These are phyloP conservation scores for Brettanomyces naardenensis DNA, from an alignment of 805 yeast genomes.

Conservation along the genomic window DNA sequence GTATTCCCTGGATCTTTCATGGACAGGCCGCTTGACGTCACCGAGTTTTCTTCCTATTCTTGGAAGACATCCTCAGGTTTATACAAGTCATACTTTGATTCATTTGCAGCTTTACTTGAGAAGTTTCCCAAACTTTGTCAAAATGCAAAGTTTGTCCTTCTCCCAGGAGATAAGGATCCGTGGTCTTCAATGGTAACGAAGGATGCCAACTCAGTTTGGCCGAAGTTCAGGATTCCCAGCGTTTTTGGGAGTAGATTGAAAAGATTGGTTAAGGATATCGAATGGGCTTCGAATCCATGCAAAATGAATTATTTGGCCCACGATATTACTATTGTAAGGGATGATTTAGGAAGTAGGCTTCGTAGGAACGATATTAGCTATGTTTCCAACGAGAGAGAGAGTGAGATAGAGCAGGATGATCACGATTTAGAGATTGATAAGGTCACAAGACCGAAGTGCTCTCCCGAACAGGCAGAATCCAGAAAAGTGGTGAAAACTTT, in stretches of 20 bases:
- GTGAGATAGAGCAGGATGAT: constrained; percentile 3
- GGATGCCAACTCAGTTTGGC: constrained; percentile 59
- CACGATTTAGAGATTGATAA: constrained; percentile 21
- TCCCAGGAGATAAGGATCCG: constrained; percentile 92
- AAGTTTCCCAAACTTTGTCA: constrained; percentile 46
- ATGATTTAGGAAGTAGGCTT: constrained; percentile 62
- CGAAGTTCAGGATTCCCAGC: constrained; percentile 64
- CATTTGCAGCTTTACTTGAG: constrained; percentile 57
- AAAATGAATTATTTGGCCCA: constrained; percentile 74
- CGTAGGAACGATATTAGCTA: constrained; percentile 61
- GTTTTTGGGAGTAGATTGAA: constrained; percentile 63
- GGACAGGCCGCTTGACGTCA: constrained; percentile 54
- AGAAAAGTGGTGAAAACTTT: constrained; percentile 71
- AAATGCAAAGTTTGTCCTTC: constrained; percentile 52
- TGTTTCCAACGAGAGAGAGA: constrained; percentile 21
- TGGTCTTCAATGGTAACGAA: constrained; percentile 72
- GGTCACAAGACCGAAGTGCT: constrained; percentile 18
- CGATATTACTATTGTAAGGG: constrained; percentile 70
- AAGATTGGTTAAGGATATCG: constrained; percentile 41
- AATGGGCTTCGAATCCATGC: constrained; percentile 71
- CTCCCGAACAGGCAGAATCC: constrained; percentile 48
- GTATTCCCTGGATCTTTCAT: constrained; percentile 77
- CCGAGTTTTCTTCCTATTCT: constrained; percentile 39
- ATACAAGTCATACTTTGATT: constrained; percentile 66
- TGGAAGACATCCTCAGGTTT: constrained; percentile 42